Evolutionary conservation across 169 alveolate genomes (phyloP).

Genomic region (Eimeria zaria): DNA sequence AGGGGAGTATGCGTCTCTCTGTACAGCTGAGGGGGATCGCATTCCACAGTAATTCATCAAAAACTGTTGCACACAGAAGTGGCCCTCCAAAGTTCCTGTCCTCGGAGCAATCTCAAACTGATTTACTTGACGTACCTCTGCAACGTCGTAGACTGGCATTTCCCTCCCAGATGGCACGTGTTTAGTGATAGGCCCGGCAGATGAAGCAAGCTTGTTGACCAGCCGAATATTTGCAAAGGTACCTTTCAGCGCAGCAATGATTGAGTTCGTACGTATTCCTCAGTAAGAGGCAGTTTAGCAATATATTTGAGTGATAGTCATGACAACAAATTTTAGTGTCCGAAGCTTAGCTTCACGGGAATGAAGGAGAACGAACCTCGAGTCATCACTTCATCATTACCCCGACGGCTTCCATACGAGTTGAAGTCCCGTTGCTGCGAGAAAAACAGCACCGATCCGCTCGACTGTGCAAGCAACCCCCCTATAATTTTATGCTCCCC

Average conservation of each 20-base stretch:
- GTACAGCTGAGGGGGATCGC: slow-evolving; percentile 81
- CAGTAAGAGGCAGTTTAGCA: background rate
- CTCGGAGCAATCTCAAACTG: background rate
- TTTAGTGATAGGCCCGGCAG: slow-evolving; percentile 97
- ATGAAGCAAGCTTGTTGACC: slow-evolving; percentile 95
- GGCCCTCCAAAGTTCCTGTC: background rate
- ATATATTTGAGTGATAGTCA: background rate
- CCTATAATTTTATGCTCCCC: background rate
- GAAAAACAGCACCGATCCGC: background rate
- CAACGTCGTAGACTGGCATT: slow-evolving; percentile 96
- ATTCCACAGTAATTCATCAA: background rate
- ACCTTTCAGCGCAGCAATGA: slow-evolving; percentile 91
- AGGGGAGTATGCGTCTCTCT: slow-evolving; percentile 86
- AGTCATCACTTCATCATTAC: slow-evolving; percentile 98
- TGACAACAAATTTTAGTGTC: background rate
- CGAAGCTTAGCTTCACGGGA: background rate
- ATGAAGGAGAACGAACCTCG: slow-evolving; percentile 24
- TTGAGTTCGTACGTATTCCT: background rate
- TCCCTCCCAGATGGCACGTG: slow-evolving; percentile 95
- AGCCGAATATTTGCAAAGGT: slow-evolving; percentile 98
- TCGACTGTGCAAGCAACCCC: background rate
- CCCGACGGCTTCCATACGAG: slow-evolving; percentile 99
- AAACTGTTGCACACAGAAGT: background rate
- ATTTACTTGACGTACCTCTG: slow-evolving; percentile 87
- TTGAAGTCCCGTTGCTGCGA: slow-evolving; percentile 93